A percentile compares a stretch with the other conserved stretches of the same genome.
phyloP scores from a whole-genome alignment of 2,329 filamentous ascomycete species.

The Calonectria montana region DNA sequence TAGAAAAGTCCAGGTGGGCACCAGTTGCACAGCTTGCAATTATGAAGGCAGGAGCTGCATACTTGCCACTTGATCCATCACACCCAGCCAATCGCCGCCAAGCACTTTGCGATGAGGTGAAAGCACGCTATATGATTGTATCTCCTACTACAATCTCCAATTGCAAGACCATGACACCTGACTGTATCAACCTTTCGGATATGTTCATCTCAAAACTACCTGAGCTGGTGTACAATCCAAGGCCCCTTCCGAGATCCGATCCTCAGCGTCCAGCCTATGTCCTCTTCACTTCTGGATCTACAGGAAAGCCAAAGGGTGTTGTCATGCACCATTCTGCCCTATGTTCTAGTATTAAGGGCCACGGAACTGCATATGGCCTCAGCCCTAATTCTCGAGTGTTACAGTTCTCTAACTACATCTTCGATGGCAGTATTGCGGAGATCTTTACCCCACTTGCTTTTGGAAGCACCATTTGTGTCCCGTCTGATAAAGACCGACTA shows the following conservation, averaged over 20 bases:
- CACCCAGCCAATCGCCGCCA: constrained; percentile 24
- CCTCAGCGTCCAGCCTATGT: neutral
- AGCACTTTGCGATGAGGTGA: constrained; percentile 2
- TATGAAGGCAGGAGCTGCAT: constrained; percentile 36
- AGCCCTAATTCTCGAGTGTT: constrained; percentile 15
- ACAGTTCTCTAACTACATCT: constrained; percentile 49
- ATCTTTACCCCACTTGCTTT: constrained; percentile 52
- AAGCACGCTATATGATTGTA: constrained; percentile 16
- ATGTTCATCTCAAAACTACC: neutral
- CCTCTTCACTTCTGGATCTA: constrained; percentile 67
- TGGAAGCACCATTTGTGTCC: constrained; percentile 53
- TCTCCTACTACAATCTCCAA: constrained; percentile 3
- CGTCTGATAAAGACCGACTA: constrained; percentile 49
- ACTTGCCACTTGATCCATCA: constrained; percentile 37
- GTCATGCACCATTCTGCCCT: constrained; percentile 39
- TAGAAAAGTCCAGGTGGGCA: constrained; percentile 40
- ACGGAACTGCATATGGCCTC: constrained; percentile 4
- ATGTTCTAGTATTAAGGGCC: constrained; percentile 12
- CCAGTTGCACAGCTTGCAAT: constrained; percentile 38
- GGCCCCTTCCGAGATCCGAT: neutral
- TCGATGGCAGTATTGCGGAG: constrained; percentile 52
- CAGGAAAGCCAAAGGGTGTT: constrained; percentile 65
- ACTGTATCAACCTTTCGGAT: neutral
- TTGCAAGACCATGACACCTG: neutral
- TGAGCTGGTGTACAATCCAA: neutral